Percentiles rank a stretch among this genome's conserved stretches.
Conservation (phyloP, 768 basidiomycete genomes). For the Mycena indigotica region DNA sequence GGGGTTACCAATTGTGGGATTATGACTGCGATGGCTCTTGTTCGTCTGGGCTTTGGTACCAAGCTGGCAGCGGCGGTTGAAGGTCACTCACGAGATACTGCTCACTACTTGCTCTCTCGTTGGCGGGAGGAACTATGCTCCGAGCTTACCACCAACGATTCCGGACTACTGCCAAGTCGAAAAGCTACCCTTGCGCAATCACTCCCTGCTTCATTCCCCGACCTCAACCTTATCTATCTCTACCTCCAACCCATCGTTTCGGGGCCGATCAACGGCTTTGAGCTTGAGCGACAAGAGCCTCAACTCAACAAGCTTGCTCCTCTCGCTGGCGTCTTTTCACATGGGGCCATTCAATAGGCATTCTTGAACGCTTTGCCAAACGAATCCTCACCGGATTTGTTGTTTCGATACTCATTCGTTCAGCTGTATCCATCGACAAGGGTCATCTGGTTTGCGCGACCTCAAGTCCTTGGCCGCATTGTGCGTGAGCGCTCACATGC, state of each 20-base stretch:
- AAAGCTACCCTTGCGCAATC: conserved; percentile 28
- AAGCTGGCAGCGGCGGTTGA: conserved; percentile 8
- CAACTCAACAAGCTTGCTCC: conserved; percentile 7
- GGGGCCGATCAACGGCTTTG: not conserved
- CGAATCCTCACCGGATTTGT: conserved; percentile 8
- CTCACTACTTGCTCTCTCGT: not conserved
- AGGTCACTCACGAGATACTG: not conserved
- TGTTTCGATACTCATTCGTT: not conserved
- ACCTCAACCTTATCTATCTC: conserved; percentile 36
- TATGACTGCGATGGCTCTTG: not conserved
- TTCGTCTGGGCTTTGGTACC: conserved; percentile 10
- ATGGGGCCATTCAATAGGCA: conserved; percentile 11
- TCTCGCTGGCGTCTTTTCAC: conserved; percentile 7
- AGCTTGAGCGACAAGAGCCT: not conserved
- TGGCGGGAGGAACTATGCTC: conserved; percentile 3
- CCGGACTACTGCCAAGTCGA: conserved; percentile 27
- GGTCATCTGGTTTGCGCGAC: not conserved
- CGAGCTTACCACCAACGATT: conserved; percentile 10
- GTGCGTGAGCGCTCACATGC: not conserved
- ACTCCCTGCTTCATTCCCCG: conserved; percentile 35
- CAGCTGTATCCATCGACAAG: not conserved
- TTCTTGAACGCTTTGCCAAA: conserved; percentile 8
- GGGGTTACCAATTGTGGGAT: conserved; percentile 11
- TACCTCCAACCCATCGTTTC: conserved; percentile 40
- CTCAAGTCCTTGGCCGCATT: not conserved